A percentile compares a stretch with the other conserved stretches of the same genome.
Conservation (phyloP, 495 filamentous ascomycete genomes). For the Pyrenula massariospora region DNA sequence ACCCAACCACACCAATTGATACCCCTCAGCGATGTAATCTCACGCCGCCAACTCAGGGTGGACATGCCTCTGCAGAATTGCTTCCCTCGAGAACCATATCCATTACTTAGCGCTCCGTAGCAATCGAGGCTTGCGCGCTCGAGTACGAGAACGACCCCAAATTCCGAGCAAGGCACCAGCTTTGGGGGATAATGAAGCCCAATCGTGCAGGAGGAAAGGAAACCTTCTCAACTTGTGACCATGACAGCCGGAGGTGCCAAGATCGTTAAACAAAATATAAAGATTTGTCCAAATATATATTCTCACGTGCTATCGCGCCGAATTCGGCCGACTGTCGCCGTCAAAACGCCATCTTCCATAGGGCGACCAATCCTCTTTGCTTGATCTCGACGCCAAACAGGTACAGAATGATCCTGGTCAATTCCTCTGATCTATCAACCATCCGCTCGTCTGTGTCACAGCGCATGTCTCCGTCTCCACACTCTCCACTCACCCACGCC, state of each 20-base stretch:
- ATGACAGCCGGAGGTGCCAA: slow-evolving; percentile 1
- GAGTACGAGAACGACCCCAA: slow-evolving; percentile 45
- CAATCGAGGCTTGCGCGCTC: slow-evolving; percentile 47
- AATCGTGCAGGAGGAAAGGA: neutral
- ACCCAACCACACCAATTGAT: neutral
- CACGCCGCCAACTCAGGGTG: slow-evolving; percentile 48
- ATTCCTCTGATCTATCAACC: too few species aligned
- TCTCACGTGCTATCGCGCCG: neutral
- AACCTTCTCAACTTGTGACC: slow-evolving; percentile 1
- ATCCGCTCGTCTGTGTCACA: too few species aligned
- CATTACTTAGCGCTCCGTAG: slow-evolving; percentile 48
- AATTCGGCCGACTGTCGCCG: too few species aligned
- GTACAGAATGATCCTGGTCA: too few species aligned
- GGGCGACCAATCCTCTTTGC: too few species aligned
- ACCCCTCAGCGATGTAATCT: slow-evolving; percentile 33
- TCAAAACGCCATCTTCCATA: too few species aligned
- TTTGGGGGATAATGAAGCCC: slow-evolving; percentile 1
- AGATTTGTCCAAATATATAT: too few species aligned
- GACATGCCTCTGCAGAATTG: slow-evolving; percentile 53
- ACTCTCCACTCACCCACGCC: too few species aligned
- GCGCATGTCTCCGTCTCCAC: too few species aligned
- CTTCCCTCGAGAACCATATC: slow-evolving; percentile 52
- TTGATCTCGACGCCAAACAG: too few species aligned
- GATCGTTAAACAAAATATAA: neutral
- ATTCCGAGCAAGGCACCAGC: slow-evolving; percentile 51